Base-by-base conservation (phyloP, 2,329 filamentous ascomycete species). In the Tolypocladium tropicale region DNA sequence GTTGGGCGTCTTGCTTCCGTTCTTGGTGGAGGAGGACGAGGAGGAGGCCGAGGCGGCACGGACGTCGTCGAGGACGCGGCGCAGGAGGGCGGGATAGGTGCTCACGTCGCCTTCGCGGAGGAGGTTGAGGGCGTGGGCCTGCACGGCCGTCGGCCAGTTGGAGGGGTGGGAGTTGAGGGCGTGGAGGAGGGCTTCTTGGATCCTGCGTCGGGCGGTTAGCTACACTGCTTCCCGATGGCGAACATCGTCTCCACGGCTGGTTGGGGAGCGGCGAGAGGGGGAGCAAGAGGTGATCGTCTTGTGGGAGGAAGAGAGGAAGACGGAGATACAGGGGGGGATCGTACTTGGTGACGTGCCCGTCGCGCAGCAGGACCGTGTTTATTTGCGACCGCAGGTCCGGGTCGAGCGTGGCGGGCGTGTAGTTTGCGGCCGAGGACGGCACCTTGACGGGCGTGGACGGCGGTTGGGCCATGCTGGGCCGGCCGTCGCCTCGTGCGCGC, bases 131-230 rank as follows among this genome's bases (percentile, higher is more conserved):
- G 83, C 83, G 69, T 85, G 82, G 55, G 72, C 69, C 63, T 85
- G 81, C 59, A 86, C 73, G 52, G 72, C 64, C 12, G 83, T 83
- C 2, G 83, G 82, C 83, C 83, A 86, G 74, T 86, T 83, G 60
- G 77, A 72, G 5, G 74, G 68, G 70, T 84, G 75, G 52, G 82
- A 73, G 68, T 86, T 74, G 54, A 86, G 79, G 58, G 79, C 69
- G 71, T 86, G 82, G 46, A 85, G 78, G 65, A 86, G 78, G 48
- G 77, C 72, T 56, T 86, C 82, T 74, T 86, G 82, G 63, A 86
- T 86, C 62, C 83, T 85, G 65, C 36, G 34, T 11, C 12, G 41
- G n/a, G n/a, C 16, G 16, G 55, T 50, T 28, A 43, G 43, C 53
- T 52, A 25, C 14, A 7, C 10, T 28, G 43, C 9, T 18, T 6